Evolutionary conservation across 176 grass and related monocot species (phyloP).

Genomic region (Chloris gayana): DNA sequence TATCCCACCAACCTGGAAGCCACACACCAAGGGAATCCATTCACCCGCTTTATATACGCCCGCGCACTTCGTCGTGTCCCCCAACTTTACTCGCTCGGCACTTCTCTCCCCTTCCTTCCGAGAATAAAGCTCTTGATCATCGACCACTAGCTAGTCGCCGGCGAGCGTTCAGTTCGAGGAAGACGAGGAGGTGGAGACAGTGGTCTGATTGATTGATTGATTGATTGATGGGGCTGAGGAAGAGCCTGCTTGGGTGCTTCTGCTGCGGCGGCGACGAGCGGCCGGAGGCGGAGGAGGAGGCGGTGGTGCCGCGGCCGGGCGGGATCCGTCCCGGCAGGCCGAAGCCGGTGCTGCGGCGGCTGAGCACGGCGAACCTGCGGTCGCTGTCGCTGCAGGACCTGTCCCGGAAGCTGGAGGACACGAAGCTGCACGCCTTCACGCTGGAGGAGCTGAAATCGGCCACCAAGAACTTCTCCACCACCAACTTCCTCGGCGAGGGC

Average conservation of each 20-base stretch:
- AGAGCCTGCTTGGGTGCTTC: constrained; percentile 53
- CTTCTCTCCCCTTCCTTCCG: too few species aligned
- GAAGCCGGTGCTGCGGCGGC: constrained; percentile 36
- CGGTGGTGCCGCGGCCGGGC: background rate
- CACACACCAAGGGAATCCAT: background rate
- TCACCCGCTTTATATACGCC: constrained; percentile 32
- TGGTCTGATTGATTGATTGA: too few species aligned
- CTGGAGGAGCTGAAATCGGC: constrained; percentile 70
- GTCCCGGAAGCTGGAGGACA: constrained; percentile 68
- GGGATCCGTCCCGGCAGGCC: background rate
- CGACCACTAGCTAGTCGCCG: background rate
- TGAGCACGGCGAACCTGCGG: constrained; percentile 47
- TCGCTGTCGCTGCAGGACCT: constrained; percentile 77
- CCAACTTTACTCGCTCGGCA: background rate
- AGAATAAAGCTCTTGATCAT: background rate
- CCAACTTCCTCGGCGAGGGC: constrained; percentile 83
- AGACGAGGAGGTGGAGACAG: background rate
- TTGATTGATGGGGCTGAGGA: constrained; percentile 33
- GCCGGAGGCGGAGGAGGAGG: background rate
- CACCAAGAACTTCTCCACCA: constrained; percentile 69
- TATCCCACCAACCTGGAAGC: constrained; percentile 36
- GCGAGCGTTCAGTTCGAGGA: too few species aligned
- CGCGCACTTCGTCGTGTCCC: background rate
- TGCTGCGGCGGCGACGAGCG: background rate
- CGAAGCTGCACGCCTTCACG: constrained; percentile 84